Conservation (phyloP, 2,329 filamentous ascomycete genomes). For the Calonectria crousiana region DNA sequence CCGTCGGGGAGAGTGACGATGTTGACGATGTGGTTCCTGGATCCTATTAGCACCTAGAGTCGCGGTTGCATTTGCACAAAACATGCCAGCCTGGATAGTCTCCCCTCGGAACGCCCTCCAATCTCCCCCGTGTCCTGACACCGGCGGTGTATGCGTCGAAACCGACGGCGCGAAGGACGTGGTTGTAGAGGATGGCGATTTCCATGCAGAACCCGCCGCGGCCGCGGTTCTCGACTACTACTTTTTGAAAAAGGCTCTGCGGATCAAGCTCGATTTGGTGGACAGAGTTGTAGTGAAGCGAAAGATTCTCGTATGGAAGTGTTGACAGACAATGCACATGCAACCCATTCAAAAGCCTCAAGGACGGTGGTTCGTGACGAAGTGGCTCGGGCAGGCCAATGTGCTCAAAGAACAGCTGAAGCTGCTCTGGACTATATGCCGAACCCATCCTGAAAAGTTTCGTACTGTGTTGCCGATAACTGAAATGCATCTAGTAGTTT, state of each 20-base stretch:
- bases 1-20: conserved; percentile 67
- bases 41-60: background rate
- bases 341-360: conserved; percentile 31
- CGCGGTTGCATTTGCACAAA: background rate
- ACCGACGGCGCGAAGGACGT: conserved; percentile 62
- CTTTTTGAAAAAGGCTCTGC: conserved; percentile 61
- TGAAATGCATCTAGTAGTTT: background rate
- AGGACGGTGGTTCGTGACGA: conserved; percentile 19
- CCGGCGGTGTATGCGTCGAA: conserved; percentile 68
- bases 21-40: conserved; percentile 68
- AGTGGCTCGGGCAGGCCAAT: conserved; percentile 24
- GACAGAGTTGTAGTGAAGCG: conserved; percentile 62
- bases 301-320: conserved; percentile 69
- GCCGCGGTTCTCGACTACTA: conserved; percentile 55
- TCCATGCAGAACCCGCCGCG: conserved; percentile 74
- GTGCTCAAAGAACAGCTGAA: conserved; percentile 28
- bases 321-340: conserved; percentile 43
- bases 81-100: conserved; percentile 62
- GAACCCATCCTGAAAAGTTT: conserved; percentile 22
- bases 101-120: conserved; percentile 53
- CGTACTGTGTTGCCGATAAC: background rate
- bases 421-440: conserved; percentile 31
- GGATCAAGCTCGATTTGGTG: conserved; percentile 58
- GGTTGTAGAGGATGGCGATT: conserved; percentile 66
- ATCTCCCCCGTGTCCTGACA: conserved; percentile 59